Evolutionary conservation across 805 yeast genomes (phyloP), one percentile per base, ranked within the genome.

Genomic region (Cyberlindnera euphorbiiphila): DNA sequence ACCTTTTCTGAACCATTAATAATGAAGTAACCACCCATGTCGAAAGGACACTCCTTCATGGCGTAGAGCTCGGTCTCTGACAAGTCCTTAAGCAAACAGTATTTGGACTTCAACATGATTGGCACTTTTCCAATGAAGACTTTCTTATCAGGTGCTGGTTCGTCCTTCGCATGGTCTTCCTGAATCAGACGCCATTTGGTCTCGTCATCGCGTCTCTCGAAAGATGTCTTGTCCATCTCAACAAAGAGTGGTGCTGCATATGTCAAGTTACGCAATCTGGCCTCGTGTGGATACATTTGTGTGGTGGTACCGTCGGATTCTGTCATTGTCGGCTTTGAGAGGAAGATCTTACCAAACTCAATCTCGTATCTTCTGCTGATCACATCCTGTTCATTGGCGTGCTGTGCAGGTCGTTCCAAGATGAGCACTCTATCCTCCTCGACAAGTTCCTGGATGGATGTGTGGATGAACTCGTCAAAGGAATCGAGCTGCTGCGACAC

Each of bases 231-330:
- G 54, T 85, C 78, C 85, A 93, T 91, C 59, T 93, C 98, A 19
- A 93, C 96, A 56, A 93, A 93, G 35, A 93, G 72, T 25, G 98
- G 97, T 22, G 97, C 86, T 5, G 97, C 86, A 61, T 93, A 93
- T 0, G 99, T 93, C 66, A 93, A 72, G 61, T 93, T 93, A 66
- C 99, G 81, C 48, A 93, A 72, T 54, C 99, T 77, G 7, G 98
- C 98, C 63, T 93, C 99, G 65, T 94, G 98, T 9, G 99, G 98
- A 59, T 85, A 85, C 81, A 93, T 79, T 11, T 95, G 94, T 56
- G 88, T 91, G n/a, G 98, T 91, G n/a, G 95, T 88, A 69, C 99
- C 99, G 67, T 93, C 99, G 13, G 98, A 96, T 68, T 93, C 99
- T 15, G 98, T 94, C 76, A 93, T 95, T 33, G 96, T 87, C 31